These are phyloP conservation scores for Starmerella geochares DNA, from an alignment of 805 yeast species.

Conservation along the genomic window DNA sequence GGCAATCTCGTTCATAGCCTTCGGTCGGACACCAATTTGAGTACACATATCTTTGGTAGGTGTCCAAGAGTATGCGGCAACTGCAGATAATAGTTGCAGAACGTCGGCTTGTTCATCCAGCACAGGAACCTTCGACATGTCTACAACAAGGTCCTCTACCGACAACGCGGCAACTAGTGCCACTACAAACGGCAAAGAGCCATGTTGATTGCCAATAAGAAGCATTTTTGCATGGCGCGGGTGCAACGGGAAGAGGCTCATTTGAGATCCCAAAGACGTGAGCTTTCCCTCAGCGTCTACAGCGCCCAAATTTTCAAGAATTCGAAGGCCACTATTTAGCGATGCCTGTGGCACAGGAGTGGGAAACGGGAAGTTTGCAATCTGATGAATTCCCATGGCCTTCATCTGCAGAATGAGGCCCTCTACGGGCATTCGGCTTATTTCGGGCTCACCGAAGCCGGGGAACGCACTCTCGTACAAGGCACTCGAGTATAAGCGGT, in stretches of 20 bases:
- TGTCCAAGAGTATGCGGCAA: conserved; percentile 55
- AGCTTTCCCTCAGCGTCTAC: conserved; percentile 45
- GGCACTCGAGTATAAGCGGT: conserved; percentile 85
- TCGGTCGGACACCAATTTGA: conserved; percentile 60
- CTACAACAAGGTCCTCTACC: conserved; percentile 81
- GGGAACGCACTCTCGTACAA: conserved; percentile 76
- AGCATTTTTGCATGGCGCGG: conserved; percentile 90
- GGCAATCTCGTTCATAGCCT: conserved; percentile 72
- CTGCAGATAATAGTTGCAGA: conserved; percentile 61
- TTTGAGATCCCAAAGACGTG: conserved; percentile 70
- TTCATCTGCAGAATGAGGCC: conserved; percentile 94
- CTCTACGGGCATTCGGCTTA: conserved; percentile 89
- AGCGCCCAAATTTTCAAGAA: conserved; percentile 71
- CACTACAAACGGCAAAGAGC: conserved; percentile 77
- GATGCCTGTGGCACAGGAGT: conserved; percentile 69
- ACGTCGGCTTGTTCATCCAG: conserved; percentile 71
- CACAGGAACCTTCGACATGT: conserved; percentile 59
- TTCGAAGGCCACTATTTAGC: conserved; percentile 53
- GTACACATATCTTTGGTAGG: conserved; percentile 41
- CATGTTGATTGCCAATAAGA: conserved; percentile 74
- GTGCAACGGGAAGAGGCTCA: conserved; percentile 85
- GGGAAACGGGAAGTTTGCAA: conserved; percentile 89
- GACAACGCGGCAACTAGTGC: conserved; percentile 86
- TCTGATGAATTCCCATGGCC: conserved; percentile 88
- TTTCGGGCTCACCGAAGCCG: conserved; percentile 81